Conservation (phyloP, 306 rosid species). For the Elaeagnus macrophylla region DNA sequence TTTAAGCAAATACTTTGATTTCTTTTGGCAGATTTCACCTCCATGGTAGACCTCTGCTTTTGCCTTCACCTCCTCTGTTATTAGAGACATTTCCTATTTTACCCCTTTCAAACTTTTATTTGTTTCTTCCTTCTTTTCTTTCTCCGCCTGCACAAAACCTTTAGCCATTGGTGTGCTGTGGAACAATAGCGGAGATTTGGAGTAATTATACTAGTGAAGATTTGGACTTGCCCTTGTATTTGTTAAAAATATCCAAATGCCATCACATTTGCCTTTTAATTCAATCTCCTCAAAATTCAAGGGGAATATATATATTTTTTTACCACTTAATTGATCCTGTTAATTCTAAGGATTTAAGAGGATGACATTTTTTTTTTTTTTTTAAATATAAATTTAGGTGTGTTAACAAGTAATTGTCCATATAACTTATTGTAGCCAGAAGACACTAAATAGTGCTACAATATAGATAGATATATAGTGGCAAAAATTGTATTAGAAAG, state of each 20-base stretch:
- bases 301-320: too few species aligned
- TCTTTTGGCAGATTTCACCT: slow-evolving; percentile 48
- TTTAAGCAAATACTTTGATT: slow-evolving; percentile 41
- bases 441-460: too few species aligned
- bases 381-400: too few species aligned
- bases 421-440: too few species aligned
- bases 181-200: not conserved
- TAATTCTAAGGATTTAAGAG: too few species aligned
- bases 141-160: too few species aligned
- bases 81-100: slow-evolving; percentile 31
- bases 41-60: slow-evolving; percentile 70
- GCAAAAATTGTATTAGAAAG: too few species aligned
- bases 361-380: too few species aligned
- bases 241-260: slow-evolving; percentile 16
- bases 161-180: not conserved
- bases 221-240: slow-evolving; percentile 26
- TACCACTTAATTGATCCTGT: too few species aligned
- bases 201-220: slow-evolving; percentile 27
- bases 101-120: not conserved
- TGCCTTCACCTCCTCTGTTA: slow-evolving; percentile 38
- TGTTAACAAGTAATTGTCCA: too few species aligned
- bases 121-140: not conserved
- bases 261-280: slow-evolving; percentile 5
- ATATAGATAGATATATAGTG: too few species aligned
- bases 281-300: too few species aligned